Percentiles rank a stretch among this genome's conserved stretches.
Conservation (phyloP, 1,284 basidiomycete genomes). For the Heterobasidion irregulare region DNA sequence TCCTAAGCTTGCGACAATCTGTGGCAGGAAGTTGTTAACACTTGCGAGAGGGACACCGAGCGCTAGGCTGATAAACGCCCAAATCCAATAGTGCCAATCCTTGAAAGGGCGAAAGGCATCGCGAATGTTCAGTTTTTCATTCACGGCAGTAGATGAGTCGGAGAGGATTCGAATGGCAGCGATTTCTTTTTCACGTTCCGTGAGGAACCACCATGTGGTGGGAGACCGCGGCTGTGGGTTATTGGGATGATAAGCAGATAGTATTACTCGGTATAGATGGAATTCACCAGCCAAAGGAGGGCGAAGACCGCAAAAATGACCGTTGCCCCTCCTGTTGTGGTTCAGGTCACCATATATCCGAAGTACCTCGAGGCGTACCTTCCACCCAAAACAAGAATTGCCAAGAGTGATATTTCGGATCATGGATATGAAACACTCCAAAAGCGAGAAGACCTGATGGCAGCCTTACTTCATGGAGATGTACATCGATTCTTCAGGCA, state of each 20-base stretch:
- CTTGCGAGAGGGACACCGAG: constrained; percentile 40
- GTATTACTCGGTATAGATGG: background rate
- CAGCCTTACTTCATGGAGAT: too few relatives aligned
- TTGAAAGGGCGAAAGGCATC: constrained; percentile 38
- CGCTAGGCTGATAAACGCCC: constrained; percentile 32
- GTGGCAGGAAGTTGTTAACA: constrained; percentile 42
- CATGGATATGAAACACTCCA: background rate
- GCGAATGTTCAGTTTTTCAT: constrained; percentile 32
- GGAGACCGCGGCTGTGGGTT: constrained; percentile 27
- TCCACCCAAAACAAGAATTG: constrained; percentile 2
- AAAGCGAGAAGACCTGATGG: background rate
- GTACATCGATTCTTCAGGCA: background rate
- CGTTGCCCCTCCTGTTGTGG: constrained; percentile 5
- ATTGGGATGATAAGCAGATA: too few relatives aligned
- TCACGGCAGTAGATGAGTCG: constrained; percentile 39
- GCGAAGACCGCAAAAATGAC: constrained; percentile 35
- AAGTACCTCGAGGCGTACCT: background rate
- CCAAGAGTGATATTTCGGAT: constrained; percentile 1
- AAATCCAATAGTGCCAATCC: constrained; percentile 34
- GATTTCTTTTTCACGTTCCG: constrained; percentile 32
- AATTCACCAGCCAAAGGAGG: constrained; percentile 28
- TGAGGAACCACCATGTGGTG: constrained; percentile 34
- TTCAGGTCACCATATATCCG: too few relatives aligned
- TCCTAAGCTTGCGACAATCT: constrained; percentile 41
- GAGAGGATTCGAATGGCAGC: constrained; percentile 34